These are phyloP conservation scores for Platanthera guangdongensis DNA, from an alignment of 106 monocot species.

Conservation along the genomic window DNA sequence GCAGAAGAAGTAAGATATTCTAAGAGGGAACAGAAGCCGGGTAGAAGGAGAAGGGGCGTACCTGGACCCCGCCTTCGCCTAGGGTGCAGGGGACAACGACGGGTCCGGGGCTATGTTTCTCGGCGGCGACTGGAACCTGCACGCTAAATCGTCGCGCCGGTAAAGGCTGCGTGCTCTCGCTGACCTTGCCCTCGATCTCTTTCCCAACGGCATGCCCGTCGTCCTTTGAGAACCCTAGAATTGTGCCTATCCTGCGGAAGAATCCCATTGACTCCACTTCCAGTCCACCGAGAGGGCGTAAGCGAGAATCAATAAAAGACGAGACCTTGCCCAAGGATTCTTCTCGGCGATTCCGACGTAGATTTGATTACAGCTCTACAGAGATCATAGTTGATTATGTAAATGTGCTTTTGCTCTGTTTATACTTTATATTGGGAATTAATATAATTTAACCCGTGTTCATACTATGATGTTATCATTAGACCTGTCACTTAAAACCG, in stretches of 20 bases:
- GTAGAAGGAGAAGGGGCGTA: neutral
- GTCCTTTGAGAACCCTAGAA: conserved; percentile 11
- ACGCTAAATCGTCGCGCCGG: conserved; percentile 8
- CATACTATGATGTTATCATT: too few relatives aligned
- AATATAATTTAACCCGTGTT: too few relatives aligned
- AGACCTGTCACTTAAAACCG: too few relatives aligned
- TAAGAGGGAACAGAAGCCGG: neutral
- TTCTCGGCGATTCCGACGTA: too few relatives aligned
- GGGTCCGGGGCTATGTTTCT: conserved; percentile 10
- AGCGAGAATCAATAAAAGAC: neutral
- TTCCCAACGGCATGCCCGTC: conserved; percentile 2
- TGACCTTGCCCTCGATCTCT: neutral
- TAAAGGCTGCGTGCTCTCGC: neutral
- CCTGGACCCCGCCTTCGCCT: conserved; percentile 30
- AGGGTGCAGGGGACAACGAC: conserved; percentile 20
- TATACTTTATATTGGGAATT: too few relatives aligned
- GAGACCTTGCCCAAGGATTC: too few relatives aligned
- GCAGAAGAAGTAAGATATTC: neutral
- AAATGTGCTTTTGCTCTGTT: too few relatives aligned
- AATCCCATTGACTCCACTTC: conserved; percentile 5
- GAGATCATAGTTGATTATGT: too few relatives aligned
- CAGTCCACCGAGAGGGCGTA: neutral
- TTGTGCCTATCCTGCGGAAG: conserved; percentile 9
- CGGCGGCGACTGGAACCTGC: conserved; percentile 7
- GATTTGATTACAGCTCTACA: too few relatives aligned